A percentile compares a stretch with the other conserved stretches of the same genome.
Evolutionary conservation across 2,329 filamentous ascomycete species (phyloP).

Genomic region (Epichloe scottii): DNA sequence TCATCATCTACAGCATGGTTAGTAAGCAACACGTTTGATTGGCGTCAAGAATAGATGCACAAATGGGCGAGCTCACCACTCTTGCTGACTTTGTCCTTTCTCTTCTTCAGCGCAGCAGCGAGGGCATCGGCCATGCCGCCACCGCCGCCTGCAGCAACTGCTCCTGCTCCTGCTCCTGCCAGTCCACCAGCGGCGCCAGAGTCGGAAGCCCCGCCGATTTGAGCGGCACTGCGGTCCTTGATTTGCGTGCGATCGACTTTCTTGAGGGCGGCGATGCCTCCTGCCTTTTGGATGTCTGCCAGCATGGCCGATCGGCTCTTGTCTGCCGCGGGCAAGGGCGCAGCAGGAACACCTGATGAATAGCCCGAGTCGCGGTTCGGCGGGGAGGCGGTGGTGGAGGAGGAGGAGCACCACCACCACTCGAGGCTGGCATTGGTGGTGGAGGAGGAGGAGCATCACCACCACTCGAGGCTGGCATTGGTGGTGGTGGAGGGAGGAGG

Average conservation of each 20-base stretch:
- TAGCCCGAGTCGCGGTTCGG: constrained; percentile 48
- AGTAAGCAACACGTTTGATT: not conserved
- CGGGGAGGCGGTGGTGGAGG: constrained; percentile 38
- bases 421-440: constrained; percentile 18
- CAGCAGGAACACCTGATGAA: constrained; percentile 39
- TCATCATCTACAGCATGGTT: constrained; percentile 51
- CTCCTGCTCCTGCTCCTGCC: constrained; percentile 26
- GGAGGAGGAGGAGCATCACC: constrained; percentile 20
- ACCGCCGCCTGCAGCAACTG: constrained; percentile 33
- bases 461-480: constrained; percentile 22
- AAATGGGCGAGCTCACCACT: constrained; percentile 58
- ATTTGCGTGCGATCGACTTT: constrained; percentile 63
- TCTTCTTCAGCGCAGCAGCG: constrained; percentile 62
- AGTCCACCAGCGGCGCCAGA: constrained; percentile 40
- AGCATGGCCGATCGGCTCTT: constrained; percentile 46
- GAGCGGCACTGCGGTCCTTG: constrained; percentile 55
- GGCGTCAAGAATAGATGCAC: not conserved
- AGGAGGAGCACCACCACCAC: constrained; percentile 19
- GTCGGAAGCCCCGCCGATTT: constrained; percentile 40
- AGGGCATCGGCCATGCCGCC: constrained; percentile 72
- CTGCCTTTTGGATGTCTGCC: constrained; percentile 59
- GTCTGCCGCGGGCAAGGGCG: constrained; percentile 27
- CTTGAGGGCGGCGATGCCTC: constrained; percentile 55
- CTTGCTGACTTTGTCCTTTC: constrained; percentile 88
- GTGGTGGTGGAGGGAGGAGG: constrained; percentile 25